Conservation (phyloP, 2,329 filamentous ascomycete genomes). For the Exophiala phaeomuriformis region DNA sequence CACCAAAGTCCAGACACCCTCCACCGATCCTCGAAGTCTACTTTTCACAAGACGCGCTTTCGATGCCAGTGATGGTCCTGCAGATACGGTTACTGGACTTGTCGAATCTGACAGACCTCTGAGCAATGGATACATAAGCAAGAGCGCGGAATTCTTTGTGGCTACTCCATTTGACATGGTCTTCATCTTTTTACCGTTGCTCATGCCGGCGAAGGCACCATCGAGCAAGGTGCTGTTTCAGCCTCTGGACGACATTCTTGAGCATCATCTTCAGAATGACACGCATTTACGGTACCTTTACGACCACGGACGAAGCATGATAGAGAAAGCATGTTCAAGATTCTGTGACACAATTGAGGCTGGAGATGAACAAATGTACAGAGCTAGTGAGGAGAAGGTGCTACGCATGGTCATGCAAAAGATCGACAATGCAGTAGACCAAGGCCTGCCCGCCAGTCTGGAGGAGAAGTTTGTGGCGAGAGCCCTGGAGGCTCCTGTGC, state of each 20-base stretch:
- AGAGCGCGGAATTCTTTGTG: conserved; percentile 67
- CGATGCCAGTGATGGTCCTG: conserved; percentile 1
- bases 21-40: conserved; percentile 48
- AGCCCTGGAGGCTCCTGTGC: conserved; percentile 66
- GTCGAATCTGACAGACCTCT: conserved; percentile 5
- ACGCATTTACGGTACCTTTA: conserved; percentile 38
- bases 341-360: conserved; percentile 79
- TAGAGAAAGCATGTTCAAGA: conserved; percentile 60
- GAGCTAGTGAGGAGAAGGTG: conserved; percentile 67
- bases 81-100: conserved; percentile 19
- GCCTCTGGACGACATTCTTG: conserved; percentile 44
- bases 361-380: conserved; percentile 77
- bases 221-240: conserved; percentile 41
- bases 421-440: conserved; percentile 58
- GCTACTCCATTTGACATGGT: conserved; percentile 78
- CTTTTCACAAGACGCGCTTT: conserved; percentile 38
- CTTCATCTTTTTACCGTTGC: conserved; percentile 71
- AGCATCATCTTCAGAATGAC: conserved; percentile 38
- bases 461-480: conserved; percentile 77
- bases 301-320: conserved; percentile 35
- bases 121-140: conserved; percentile 50
- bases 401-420: conserved; percentile 60
- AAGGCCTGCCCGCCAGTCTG: conserved; percentile 66
- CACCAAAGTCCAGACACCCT: conserved; percentile 48
- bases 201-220: conserved; percentile 46